These are phyloP conservation scores for Apiotrichum domesticum DNA, from an alignment of 1,284 basidiomycete species.

Conservation along the genomic window DNA sequence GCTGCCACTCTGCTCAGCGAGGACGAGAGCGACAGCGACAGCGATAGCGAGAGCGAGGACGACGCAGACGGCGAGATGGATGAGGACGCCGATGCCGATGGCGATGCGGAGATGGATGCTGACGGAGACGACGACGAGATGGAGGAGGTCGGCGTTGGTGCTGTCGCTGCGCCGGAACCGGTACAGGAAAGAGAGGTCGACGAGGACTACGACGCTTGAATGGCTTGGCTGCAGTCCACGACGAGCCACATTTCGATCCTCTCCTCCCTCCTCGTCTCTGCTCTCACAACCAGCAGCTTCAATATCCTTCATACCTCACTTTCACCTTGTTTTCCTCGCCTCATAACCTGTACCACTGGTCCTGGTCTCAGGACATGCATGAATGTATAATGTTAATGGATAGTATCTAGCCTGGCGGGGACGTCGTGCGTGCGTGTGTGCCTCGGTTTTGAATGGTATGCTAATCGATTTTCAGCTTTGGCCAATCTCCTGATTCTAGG, in stretches of 20 bases:
- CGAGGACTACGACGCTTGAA: conserved; percentile 42
- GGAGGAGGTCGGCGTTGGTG: conserved; percentile 33
- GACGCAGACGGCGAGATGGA: conserved; percentile 18
- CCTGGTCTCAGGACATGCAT: background rate
- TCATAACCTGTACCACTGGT: background rate
- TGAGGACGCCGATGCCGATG: conserved; percentile 17
- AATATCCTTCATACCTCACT: background rate
- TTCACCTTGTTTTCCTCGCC: background rate
- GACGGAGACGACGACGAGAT: conserved; percentile 34
- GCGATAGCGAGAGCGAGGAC: conserved; percentile 18
- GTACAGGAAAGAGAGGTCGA: conserved; percentile 31
- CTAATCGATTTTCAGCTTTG: too few relatives aligned
- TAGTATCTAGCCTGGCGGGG: background rate
- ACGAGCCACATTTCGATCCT: background rate
- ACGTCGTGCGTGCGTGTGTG: background rate
- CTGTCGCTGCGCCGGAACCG: background rate
- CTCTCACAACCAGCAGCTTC: too few relatives aligned
- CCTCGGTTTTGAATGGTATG: too few relatives aligned
- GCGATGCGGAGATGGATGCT: conserved; percentile 16
- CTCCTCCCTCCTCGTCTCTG: background rate
- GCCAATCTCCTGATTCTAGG: too few relatives aligned
- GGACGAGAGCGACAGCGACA: conserved; percentile 26
- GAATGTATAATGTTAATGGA: conserved; percentile 6
- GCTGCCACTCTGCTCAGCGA: conserved; percentile 42
- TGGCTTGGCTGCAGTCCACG: background rate